Conservation (phyloP, 2,329 filamentous ascomycete species). For the Cadophora sp. region DNA sequence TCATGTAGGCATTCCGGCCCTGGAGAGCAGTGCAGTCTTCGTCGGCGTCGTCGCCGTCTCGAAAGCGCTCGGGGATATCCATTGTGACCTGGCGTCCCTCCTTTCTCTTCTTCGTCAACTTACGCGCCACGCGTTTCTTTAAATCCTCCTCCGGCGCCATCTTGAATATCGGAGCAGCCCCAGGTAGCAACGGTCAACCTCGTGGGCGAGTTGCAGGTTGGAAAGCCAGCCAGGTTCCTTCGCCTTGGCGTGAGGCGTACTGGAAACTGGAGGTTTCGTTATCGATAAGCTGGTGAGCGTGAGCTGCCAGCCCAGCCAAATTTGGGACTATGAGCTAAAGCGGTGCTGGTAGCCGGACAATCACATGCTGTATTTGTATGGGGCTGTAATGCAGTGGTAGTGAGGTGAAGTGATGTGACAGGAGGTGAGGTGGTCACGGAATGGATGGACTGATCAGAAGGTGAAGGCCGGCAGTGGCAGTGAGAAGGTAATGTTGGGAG, state of each 20-base stretch:
- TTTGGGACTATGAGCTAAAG: neutral
- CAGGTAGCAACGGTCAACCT: slow-evolving; percentile 18
- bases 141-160: slow-evolving; percentile 50
- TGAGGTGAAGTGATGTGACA: neutral
- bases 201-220: slow-evolving; percentile 18
- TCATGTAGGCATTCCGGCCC: slow-evolving; percentile 64
- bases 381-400: neutral
- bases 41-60: slow-evolving; percentile 63
- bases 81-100: slow-evolving; percentile 53
- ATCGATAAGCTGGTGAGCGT: slow-evolving; percentile 23
- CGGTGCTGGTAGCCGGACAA: slow-evolving; percentile 1
- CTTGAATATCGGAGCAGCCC: slow-evolving; percentile 23
- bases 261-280: slow-evolving; percentile 10
- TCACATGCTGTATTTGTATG: slow-evolving; percentile 3
- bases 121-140: slow-evolving; percentile 51
- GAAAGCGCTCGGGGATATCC: slow-evolving; percentile 63
- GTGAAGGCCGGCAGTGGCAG: neutral
- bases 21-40: slow-evolving; percentile 66
- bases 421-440: slow-evolving; percentile 3
- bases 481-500: neutral
- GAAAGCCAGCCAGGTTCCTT: slow-evolving; percentile 7
- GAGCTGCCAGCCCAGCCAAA: neutral
- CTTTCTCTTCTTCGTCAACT: slow-evolving; percentile 51
- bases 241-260: slow-evolving; percentile 13
- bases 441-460: slow-evolving; percentile 18